Base-by-base conservation (phyloP, 1,139 yeast genomes). In the Candida labiduridarum region DNA sequence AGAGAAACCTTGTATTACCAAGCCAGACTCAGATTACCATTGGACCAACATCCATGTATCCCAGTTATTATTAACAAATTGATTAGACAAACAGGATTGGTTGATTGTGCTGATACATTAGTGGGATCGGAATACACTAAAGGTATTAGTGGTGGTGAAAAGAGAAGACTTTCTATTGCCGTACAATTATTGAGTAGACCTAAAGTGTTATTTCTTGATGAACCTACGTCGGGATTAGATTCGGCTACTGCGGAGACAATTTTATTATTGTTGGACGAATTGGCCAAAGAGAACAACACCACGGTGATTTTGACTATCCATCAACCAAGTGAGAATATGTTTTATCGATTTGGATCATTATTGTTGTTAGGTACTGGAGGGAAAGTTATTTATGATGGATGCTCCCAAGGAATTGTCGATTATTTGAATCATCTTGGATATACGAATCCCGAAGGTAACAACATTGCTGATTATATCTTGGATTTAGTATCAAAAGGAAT, bases 221-320 rank as follows among this genome's bases (percentile, higher is more conserved):
- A 90, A 59, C 96, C 96, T 1, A 89, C 96, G 0, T 87, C 96
- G 0, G 96, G 97, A 0, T 72, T 90, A 22, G 96, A 90, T 64
- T 82, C 94, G 19, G 42, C 88, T 49, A 88, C 96, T 0, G 89
- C 96, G 0, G 76, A 82, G 1, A 79, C 91, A 0, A 87, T 89
- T 44, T 66, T 90, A 43, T 75, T 76, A 36, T 82, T 89, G 45
- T 71, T 90, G 51, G 74, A 80, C 43, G 72, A 74, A 4, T 67
- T 90, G 40, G 83, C 90, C 0, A 60, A 61, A 1, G 72, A 76
- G 12, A 78, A 79, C 48, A 85, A 87, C 0, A 83, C 89, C 16
- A 89, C 96, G 0, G 72, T 90, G 11, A 80, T 90, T 35, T 73
- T 89, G 60, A 89, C 96, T 0, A 87, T 90, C 48, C 96, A 90